These are phyloP conservation scores for Microthlaspi erraticum DNA, from an alignment of 345 rosid genomes.

Conservation along the genomic window DNA sequence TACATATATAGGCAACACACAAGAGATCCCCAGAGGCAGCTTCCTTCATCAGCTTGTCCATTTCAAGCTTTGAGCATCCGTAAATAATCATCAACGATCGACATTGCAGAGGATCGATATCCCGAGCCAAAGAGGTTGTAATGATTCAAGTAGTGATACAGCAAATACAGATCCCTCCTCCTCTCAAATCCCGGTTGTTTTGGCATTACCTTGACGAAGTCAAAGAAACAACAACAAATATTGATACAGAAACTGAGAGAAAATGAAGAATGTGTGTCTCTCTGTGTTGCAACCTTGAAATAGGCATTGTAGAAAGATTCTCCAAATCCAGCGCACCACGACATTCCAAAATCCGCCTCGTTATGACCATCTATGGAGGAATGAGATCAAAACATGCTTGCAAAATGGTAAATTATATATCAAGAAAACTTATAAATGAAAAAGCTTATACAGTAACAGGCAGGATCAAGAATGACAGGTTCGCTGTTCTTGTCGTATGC, in stretches of 20 bases:
- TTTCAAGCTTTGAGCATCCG: slow-evolving; percentile 52
- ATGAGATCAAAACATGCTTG: neutral
- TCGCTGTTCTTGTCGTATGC: slow-evolving; percentile 74
- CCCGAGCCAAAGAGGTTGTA: slow-evolving; percentile 93
- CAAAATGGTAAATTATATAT: neutral
- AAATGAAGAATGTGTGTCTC: neutral
- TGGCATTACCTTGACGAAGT: slow-evolving; percentile 68
- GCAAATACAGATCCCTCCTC: slow-evolving; percentile 73
- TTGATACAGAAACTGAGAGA: neutral
- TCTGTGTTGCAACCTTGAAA: slow-evolving; percentile 65
- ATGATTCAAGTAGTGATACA: slow-evolving; percentile 94
- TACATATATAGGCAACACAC: no score
- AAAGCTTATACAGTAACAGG: slow-evolving; percentile 77
- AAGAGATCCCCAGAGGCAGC: neutral
- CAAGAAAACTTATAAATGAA: neutral
- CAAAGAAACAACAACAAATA: slow-evolving; percentile 1
- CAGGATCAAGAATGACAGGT: slow-evolving; percentile 96
- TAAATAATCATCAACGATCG: slow-evolving; percentile 74
- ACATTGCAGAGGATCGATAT: slow-evolving; percentile 79
- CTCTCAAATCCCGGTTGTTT: slow-evolving; percentile 82
- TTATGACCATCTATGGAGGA: slow-evolving; percentile 73
- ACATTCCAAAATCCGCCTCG: slow-evolving; percentile 98
- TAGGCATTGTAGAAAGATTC: slow-evolving; percentile 78
- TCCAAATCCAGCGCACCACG: slow-evolving; percentile 95
- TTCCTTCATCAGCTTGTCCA: neutral